phyloP scores from a whole-genome alignment of 2,329 filamentous ascomycete species.

The Stagonosporopsis chrysanthemi region DNA sequence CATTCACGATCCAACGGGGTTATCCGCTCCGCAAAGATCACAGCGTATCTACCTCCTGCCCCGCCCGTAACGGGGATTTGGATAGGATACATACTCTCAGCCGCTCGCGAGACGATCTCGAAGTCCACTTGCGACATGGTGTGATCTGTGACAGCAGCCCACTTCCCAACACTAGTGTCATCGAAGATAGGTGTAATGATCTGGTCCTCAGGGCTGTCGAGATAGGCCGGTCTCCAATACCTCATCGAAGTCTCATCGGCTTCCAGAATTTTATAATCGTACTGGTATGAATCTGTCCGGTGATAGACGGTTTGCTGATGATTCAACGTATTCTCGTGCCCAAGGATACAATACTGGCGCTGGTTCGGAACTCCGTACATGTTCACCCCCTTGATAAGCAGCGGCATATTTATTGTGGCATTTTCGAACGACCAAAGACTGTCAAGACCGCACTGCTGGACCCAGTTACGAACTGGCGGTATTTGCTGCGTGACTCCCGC shows the following conservation, averaged over 20 bases:
- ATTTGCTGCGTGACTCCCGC: constrained; percentile 31
- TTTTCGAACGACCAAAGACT: constrained; percentile 14
- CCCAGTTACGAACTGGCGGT: constrained; percentile 13
- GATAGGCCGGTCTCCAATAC: constrained; percentile 30
- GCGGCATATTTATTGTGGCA: constrained; percentile 8
- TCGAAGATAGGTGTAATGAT: constrained; percentile 28
- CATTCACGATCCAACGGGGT: constrained; percentile 27
- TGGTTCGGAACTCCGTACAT: constrained; percentile 26
- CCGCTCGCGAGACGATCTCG: constrained; percentile 21
- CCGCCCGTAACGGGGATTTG: constrained; percentile 25
- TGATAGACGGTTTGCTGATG: constrained; percentile 27
- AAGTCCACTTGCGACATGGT: constrained; percentile 19
- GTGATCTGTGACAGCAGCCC: constrained; percentile 25
- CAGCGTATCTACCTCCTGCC: constrained; percentile 20
- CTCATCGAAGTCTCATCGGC: constrained; percentile 27
- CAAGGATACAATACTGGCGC: constrained; percentile 31
- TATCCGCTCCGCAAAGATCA: constrained; percentile 29
- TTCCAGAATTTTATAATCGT: constrained; percentile 18
- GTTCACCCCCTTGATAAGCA: constrained; percentile 25
- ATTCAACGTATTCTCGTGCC: constrained; percentile 26
- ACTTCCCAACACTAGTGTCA: constrained; percentile 32
- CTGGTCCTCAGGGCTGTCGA: constrained; percentile 27
- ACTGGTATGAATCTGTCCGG: constrained; percentile 8
- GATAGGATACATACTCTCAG: constrained; percentile 23
- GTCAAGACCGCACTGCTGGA: constrained; percentile 25